Conservation (phyloP, 495 filamentous ascomycete species). For the Pseudomonodictys pantanalensis region DNA sequence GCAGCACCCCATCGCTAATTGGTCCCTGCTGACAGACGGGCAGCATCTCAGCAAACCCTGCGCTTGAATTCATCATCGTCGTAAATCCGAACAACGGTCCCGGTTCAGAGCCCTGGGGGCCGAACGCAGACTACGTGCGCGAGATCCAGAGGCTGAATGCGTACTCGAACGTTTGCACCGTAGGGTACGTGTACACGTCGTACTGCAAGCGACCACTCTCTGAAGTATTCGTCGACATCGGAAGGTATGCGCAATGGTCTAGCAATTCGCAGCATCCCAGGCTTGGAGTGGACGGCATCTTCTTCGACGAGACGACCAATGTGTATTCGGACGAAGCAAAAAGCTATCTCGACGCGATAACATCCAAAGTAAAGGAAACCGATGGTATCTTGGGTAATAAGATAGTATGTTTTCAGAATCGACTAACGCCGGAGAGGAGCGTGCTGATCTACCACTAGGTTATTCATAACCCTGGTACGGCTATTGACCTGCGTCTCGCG, state of each 20-base stretch:
- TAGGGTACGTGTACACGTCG: conserved; percentile 21
- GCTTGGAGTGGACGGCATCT: conserved; percentile 25
- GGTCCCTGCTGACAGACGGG: neutral
- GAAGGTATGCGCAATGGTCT: conserved; percentile 23
- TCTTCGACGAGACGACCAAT: conserved; percentile 31
- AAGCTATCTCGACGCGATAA: conserved; percentile 38
- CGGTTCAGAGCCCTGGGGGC: conserved; percentile 14
- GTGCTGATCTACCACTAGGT: conserved; percentile 2
- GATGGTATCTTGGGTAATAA: conserved; percentile 10
- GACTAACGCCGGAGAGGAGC: neutral
- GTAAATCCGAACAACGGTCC: conserved; percentile 28
- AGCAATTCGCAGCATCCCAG: neutral
- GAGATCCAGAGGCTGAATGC: conserved; percentile 24
- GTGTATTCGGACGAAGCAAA: conserved; percentile 31
- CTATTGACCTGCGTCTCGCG: conserved; percentile 6
- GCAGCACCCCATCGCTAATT: neutral
- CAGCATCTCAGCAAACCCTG: neutral
- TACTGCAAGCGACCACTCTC: conserved; percentile 12
- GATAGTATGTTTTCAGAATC: neutral
- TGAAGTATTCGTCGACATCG: conserved; percentile 13
- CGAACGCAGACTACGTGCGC: conserved; percentile 19
- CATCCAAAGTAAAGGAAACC: conserved; percentile 32
- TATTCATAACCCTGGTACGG: conserved; percentile 22
- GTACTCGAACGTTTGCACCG: conserved; percentile 8
- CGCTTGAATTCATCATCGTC: conserved; percentile 21